Conservation (phyloP, 352 stramenopile species). For the Phytophthora cryptogea region DNA sequence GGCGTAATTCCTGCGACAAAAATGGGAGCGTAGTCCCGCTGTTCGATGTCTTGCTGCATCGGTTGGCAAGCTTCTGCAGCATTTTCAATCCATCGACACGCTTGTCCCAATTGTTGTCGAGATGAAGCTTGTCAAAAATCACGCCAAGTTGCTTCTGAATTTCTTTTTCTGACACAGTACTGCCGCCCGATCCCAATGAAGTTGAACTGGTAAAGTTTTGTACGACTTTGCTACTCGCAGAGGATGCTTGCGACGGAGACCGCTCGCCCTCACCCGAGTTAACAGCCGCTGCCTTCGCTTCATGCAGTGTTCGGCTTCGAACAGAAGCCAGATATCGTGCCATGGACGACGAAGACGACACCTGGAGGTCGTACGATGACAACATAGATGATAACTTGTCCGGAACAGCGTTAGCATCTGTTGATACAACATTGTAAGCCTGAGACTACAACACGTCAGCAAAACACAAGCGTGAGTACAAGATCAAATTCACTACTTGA, state of each 20-base stretch:
- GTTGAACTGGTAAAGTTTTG: slow-evolving; percentile 16
- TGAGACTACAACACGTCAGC: slow-evolving; percentile 3
- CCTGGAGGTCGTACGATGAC: slow-evolving; percentile 51
- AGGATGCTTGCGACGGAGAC: slow-evolving; percentile 53
- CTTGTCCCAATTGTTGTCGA: slow-evolving; percentile 79
- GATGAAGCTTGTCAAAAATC: slow-evolving; percentile 59
- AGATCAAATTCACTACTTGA: background rate
- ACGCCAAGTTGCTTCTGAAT: slow-evolving; percentile 62
- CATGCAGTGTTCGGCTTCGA: slow-evolving; percentile 43
- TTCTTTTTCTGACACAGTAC: slow-evolving; percentile 55
- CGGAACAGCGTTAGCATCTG: slow-evolving; percentile 3
- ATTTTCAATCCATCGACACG: slow-evolving; percentile 72
- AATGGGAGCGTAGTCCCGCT: slow-evolving; percentile 28
- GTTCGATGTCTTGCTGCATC: slow-evolving; percentile 46
- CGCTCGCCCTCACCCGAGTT: slow-evolving; percentile 20
- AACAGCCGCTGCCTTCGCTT: slow-evolving; percentile 34
- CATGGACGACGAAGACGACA: slow-evolving; percentile 60
- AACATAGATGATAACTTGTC: slow-evolving; percentile 48
- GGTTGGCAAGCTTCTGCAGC: slow-evolving; percentile 58
- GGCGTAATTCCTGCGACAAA: slow-evolving; percentile 46
- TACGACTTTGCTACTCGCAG: slow-evolving; percentile 37
- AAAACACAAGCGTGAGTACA: background rate
- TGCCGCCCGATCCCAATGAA: slow-evolving; percentile 9
- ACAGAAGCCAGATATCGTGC: slow-evolving; percentile 57
- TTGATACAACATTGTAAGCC: slow-evolving; percentile 1